Base-by-base conservation (phyloP, 257 asterid species). In the Nicotiana obtusifolia region DNA sequence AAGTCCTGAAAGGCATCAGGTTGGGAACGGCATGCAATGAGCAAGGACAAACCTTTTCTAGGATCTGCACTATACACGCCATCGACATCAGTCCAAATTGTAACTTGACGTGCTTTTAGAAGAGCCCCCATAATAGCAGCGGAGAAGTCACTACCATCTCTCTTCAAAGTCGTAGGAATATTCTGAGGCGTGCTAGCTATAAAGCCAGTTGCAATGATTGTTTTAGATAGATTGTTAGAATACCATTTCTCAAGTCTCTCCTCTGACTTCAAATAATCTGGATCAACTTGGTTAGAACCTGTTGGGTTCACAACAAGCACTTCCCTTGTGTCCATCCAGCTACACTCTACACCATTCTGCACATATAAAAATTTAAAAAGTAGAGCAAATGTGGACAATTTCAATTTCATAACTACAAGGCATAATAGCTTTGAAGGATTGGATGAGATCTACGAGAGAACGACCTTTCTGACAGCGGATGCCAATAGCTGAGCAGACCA, bases 11-110 rank as follows among this genome's bases (percentile, higher is more conserved):
- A 71, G 60, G 59, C 59, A 71, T 73, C 61, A 47, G 35, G 41
- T 47, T 73, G 47, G 71, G 44, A 33, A 60, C 54, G 54, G 33
- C 22, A 78, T 10, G 33, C 17, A 80, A 65, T 78, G 47, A 84
- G 86, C 61, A 14, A 44, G 64, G 41, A 80, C 37, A 54, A 62
- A 94, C 99, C 99, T 94, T 96, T 96, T 85, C 99, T 90, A 7
- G 99, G 99, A 80, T 96, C 99, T 60, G 99, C 99, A 86, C 98
- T 96, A 84, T 92, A 96, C 9, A 96, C 97, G 41, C 99, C 99
- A 89, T 96, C 91, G 86, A 96, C 98, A 62, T 96, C 99, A 56
- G 99, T 96, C 99, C 99, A 96, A 73, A 96, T 96, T 73, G 99
- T 96, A 81, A 96, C 97, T 91, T 92, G 97, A 30, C 94, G 87